These are phyloP conservation scores for Beauveria sp. DNA, from an alignment of 2,329 filamentous ascomycete species.

Conservation along the genomic window DNA sequence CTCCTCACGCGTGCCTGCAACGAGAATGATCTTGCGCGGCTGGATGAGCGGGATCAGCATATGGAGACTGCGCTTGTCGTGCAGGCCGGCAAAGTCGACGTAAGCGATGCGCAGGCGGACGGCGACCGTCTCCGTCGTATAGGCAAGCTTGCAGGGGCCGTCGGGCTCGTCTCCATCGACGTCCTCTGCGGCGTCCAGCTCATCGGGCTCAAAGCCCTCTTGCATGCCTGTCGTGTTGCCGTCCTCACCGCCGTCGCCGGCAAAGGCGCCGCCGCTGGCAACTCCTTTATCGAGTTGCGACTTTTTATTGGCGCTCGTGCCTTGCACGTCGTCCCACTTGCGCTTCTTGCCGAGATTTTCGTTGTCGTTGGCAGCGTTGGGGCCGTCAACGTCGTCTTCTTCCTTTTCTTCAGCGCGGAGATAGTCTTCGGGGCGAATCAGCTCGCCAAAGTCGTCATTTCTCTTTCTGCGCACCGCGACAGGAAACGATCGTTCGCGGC, in stretches of 20 bases:
- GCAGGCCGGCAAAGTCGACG: constrained; percentile 85
- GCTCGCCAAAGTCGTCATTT: constrained; percentile 85
- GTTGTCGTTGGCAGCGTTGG: constrained; percentile 34
- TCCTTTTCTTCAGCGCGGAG: constrained; percentile 87
- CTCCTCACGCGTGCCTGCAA: constrained; percentile 72
- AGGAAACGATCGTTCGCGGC: constrained; percentile 86
- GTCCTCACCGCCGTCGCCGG: constrained; percentile 27
- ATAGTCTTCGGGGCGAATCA: constrained; percentile 91
- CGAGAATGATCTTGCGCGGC: constrained; percentile 88
- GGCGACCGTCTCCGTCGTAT: constrained; percentile 54
- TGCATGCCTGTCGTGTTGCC: constrained; percentile 7
- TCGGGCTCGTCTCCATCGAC: constrained; percentile 39
- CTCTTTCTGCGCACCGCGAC: constrained; percentile 72
- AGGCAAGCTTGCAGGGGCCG: constrained; percentile 70
- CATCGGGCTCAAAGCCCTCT: constrained; percentile 41
- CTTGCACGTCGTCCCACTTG: constrained; percentile 70
- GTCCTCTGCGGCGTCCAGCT: constrained; percentile 52
- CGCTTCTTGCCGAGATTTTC: constrained; percentile 80
- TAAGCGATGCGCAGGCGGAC: constrained; percentile 73
- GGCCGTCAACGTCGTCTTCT: constrained; percentile 53
- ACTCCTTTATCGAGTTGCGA: constrained; percentile 37
- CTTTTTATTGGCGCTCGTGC: constrained; percentile 48
- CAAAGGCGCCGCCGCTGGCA: constrained; percentile 35
- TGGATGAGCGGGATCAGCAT: constrained; percentile 93
- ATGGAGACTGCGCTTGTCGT: constrained; percentile 87